Conservation (phyloP, 176 grass and related monocot species). For the Tillandsia leiboldiana region DNA sequence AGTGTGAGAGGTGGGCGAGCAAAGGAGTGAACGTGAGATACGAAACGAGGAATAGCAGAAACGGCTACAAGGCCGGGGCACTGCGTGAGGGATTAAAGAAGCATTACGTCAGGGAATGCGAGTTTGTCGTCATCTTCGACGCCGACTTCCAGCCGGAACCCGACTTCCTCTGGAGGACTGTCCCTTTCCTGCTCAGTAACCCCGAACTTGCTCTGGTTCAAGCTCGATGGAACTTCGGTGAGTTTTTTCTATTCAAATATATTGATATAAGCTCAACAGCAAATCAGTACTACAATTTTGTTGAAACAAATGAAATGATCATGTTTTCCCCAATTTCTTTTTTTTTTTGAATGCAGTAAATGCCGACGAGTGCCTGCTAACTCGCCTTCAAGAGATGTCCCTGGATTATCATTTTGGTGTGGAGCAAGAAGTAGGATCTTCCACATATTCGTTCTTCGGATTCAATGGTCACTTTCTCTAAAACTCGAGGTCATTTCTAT, state of each 20-base stretch:
- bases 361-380: slow-evolving; percentile 59
- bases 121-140: slow-evolving; percentile 68
- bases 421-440: slow-evolving; percentile 71
- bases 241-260: not conserved
- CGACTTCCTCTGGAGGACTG: slow-evolving; percentile 51
- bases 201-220: slow-evolving; percentile 53
- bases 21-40: slow-evolving; percentile 53
- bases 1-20: slow-evolving; percentile 57
- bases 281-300: not conserved
- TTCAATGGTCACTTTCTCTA: slow-evolving; percentile 45
- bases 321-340: not conserved
- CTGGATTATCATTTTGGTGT: slow-evolving; percentile 86
- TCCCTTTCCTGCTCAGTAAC: slow-evolving; percentile 43
- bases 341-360: slow-evolving; percentile 32
- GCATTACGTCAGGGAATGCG: slow-evolving; percentile 44
- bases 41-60: slow-evolving; percentile 64
- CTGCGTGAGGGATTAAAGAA: slow-evolving; percentile 76
- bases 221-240: slow-evolving; percentile 65
- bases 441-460: slow-evolving; percentile 69
- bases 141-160: slow-evolving; percentile 75
- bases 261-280: not conserved
- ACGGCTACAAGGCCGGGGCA: slow-evolving; percentile 83
- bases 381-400: slow-evolving; percentile 87
- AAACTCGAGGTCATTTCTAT: not conserved
- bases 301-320: not conserved